A percentile compares a stretch with the other conserved stretches of the same genome.
Evolutionary conservation across 1,284 basidiomycete species (phyloP).

Genomic region (Naganishia sp.): DNA sequence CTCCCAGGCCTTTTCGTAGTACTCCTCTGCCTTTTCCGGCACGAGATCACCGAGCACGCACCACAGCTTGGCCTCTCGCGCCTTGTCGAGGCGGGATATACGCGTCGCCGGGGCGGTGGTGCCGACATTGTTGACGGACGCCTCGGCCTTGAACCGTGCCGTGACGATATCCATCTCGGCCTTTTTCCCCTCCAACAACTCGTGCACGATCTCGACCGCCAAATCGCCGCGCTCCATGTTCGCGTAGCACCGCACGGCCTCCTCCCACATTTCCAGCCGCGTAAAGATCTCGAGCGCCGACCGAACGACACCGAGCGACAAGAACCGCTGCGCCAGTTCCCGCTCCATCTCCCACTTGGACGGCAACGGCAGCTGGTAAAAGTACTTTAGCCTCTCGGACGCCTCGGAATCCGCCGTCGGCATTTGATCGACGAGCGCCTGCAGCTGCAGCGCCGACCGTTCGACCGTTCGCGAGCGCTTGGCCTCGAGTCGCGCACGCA

Average conservation of each 20-base stretch:
- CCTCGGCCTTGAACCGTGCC: constrained; percentile 61
- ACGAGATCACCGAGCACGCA: constrained; percentile 88
- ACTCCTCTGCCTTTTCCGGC: constrained; percentile 60
- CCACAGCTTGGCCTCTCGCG: constrained; percentile 89
- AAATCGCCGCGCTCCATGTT: constrained; percentile 74
- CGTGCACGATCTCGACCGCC: constrained; percentile 74
- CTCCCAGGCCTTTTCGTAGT: constrained; percentile 84
- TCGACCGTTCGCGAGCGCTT: constrained; percentile 85
- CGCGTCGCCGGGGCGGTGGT: constrained; percentile 50
- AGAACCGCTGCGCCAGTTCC: constrained; percentile 79
- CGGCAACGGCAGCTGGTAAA: constrained; percentile 76
- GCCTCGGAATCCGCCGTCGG: constrained; percentile 68
- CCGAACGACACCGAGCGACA: constrained; percentile 77
- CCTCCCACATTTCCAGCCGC: constrained; percentile 94
- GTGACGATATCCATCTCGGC: constrained; percentile 75
- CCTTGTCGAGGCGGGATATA: constrained; percentile 61
- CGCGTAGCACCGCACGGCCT: constrained; percentile 82
- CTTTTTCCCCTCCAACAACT: constrained; percentile 78
- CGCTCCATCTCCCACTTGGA: constrained; percentile 87
- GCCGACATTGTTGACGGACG: constrained; percentile 40
- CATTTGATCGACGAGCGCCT: constrained; percentile 93
- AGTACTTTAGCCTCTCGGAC: constrained; percentile 72
- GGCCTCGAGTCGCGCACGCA: constrained; percentile 84
- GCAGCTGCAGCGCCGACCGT: constrained; percentile 81
- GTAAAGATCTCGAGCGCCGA: constrained; percentile 90